Conservation (phyloP, 352 stramenopile species). For the Globisporangium orthogonon region DNA sequence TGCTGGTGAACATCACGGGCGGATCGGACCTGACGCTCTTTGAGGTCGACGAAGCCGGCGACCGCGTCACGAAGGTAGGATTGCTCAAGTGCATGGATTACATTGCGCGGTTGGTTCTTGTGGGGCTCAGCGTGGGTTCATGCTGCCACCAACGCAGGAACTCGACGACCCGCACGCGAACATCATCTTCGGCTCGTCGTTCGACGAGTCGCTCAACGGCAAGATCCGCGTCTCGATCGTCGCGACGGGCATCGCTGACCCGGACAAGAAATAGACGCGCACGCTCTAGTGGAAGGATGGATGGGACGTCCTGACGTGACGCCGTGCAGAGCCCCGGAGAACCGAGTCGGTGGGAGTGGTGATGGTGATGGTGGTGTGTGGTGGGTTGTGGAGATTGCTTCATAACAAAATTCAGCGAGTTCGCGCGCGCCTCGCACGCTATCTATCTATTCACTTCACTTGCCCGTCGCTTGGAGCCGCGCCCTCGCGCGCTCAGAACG, state of each 20-base stretch:
- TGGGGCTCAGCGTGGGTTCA: too few species aligned
- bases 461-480: too few species aligned
- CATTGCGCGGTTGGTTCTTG: neutral
- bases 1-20: conserved; percentile 95
- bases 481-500: conserved; percentile 6
- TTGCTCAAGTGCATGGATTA: neutral
- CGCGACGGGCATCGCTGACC: conserved; percentile 80
- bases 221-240: conserved; percentile 85
- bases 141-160: conserved; percentile 25
- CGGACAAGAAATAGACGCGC: conserved; percentile 56
- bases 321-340: too few species aligned
- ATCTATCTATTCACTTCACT: neutral
- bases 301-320: too few species aligned
- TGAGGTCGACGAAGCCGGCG: conserved; percentile 85
- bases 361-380: neutral
- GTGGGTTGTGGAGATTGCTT: conserved; percentile 1
- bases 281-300: too few species aligned
- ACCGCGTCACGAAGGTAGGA: conserved; percentile 65
- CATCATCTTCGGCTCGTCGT: conserved; percentile 87
- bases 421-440: neutral
- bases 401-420: neutral
- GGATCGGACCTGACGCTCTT: conserved; percentile 92
- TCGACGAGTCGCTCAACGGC: conserved; percentile 72
- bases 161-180: conserved; percentile 84
- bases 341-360: too few species aligned